A percentile compares a stretch with the other conserved stretches of the same genome.
Conservation (phyloP, 331 rosid species). For the Malus hybrid region DNA sequence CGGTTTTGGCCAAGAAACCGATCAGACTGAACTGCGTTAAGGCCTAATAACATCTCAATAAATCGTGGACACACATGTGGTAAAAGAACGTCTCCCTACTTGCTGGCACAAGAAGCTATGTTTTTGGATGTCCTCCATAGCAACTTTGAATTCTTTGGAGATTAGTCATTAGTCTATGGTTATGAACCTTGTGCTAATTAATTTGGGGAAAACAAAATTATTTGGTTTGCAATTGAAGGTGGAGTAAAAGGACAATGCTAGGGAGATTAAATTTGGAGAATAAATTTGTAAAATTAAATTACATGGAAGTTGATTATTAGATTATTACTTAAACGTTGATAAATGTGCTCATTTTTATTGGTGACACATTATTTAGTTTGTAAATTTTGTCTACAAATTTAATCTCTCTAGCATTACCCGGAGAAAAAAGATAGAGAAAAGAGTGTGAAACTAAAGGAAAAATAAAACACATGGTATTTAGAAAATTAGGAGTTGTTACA, state of each 20-base stretch:
- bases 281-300: no score
- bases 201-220: not conserved
- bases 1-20: not conserved
- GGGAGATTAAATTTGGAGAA: no score
- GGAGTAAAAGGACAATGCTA: not conserved
- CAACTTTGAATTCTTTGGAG: not conserved
- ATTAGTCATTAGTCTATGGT: not conserved
- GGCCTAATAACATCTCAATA: not conserved
- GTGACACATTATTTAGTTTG: no score
- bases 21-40: not conserved
- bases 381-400: no score
- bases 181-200: not conserved
- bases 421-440: not conserved
- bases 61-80: not conserved
- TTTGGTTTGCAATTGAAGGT: conserved; percentile 1
- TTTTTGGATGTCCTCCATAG: not conserved
- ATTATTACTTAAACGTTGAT: no score
- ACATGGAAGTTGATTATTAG: no score
- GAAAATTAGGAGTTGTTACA: conserved; percentile 45
- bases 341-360: no score
- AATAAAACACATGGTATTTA: conserved; percentile 35
- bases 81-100: not conserved
- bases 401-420: no score
- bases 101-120: not conserved
- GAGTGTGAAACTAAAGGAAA: not conserved